Evolutionary conservation across 2,329 filamentous ascomycete genomes (phyloP).

Genomic region (Chaetomiaceae sp.): DNA sequence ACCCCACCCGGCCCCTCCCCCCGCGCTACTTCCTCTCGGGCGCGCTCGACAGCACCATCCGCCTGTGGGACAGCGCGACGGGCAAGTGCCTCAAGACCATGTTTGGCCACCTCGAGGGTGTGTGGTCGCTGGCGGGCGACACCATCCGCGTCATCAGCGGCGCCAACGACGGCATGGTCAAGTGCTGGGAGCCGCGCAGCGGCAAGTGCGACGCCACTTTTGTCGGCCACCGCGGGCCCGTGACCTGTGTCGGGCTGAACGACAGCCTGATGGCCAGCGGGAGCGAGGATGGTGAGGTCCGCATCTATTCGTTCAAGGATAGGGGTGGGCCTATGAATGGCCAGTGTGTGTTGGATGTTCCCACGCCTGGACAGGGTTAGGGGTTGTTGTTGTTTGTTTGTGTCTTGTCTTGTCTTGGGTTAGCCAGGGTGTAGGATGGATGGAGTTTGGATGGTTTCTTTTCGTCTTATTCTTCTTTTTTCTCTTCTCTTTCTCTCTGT

Average conservation of each 20-base stretch:
- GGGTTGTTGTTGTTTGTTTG: no score
- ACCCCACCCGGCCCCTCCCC: slow-evolving; percentile 63
- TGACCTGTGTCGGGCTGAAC: slow-evolving; percentile 88
- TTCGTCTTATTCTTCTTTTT: no score
- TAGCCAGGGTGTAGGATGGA: no score
- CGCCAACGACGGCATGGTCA: slow-evolving; percentile 90
- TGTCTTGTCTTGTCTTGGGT: no score
- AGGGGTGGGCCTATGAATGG: slow-evolving; percentile 31
- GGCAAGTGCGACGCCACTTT: slow-evolving; percentile 91
- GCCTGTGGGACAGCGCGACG: slow-evolving; percentile 83
- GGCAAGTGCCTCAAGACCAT: slow-evolving; percentile 84
- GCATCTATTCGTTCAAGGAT: slow-evolving; percentile 72
- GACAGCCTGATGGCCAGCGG: slow-evolving; percentile 87
- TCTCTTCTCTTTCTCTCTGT: no score
- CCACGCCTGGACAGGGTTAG: neutral
- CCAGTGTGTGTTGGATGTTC: slow-evolving; percentile 1
- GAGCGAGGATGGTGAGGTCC: slow-evolving; percentile 87
- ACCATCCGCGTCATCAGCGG: slow-evolving; percentile 83
- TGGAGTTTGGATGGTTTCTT: no score
- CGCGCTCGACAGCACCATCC: slow-evolving; percentile 84
- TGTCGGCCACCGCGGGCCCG: slow-evolving; percentile 82
- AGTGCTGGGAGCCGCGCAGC: slow-evolving; percentile 87
- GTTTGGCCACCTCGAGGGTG: slow-evolving; percentile 93
- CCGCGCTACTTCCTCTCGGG: slow-evolving; percentile 91
- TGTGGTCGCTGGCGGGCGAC: slow-evolving; percentile 90